Conservation (phyloP, 345 rosid genomes). For the Syzygium oleosum region DNA sequence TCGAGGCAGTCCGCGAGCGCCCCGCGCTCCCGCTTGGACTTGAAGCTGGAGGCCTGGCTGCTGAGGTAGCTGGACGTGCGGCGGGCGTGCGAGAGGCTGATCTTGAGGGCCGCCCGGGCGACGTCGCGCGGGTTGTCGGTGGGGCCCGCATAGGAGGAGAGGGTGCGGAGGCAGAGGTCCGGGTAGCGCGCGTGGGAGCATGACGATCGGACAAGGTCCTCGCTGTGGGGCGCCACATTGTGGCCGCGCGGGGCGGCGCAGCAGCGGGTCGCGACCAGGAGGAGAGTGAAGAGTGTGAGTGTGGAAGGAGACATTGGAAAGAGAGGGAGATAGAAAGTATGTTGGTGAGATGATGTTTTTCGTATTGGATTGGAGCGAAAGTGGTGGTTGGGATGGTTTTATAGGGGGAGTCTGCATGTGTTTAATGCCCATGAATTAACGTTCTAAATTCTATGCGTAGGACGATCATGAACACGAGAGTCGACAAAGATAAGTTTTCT, state of each 20-base stretch:
- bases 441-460: background rate
- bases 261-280: slow-evolving; percentile 9
- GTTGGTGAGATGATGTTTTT: background rate
- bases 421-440: background rate
- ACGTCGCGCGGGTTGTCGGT: slow-evolving; percentile 52
- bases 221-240: background rate
- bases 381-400: background rate
- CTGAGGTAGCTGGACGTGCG: slow-evolving; percentile 23
- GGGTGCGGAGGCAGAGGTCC: slow-evolving; percentile 52
- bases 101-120: slow-evolving; percentile 65
- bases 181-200: slow-evolving; percentile 80
- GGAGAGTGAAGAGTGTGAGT: background rate
- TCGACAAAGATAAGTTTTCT: too few species aligned
- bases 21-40: slow-evolving; percentile 24
- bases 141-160: slow-evolving; percentile 59
- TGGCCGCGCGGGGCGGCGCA: slow-evolving; percentile 8
- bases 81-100: slow-evolving; percentile 45
- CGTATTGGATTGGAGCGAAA: background rate
- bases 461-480: too few species aligned
- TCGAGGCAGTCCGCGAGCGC: slow-evolving; percentile 71
- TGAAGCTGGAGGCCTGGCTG: slow-evolving; percentile 1
- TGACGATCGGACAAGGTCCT: slow-evolving; percentile 51
- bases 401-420: background rate
- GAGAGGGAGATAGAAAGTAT: background rate
- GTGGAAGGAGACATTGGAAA: background rate